Evolutionary conservation across 495 filamentous ascomycete genomes (phyloP), one percentile per base, ranked within the genome.

Genomic region (Elasticomyces elasticus): DNA sequence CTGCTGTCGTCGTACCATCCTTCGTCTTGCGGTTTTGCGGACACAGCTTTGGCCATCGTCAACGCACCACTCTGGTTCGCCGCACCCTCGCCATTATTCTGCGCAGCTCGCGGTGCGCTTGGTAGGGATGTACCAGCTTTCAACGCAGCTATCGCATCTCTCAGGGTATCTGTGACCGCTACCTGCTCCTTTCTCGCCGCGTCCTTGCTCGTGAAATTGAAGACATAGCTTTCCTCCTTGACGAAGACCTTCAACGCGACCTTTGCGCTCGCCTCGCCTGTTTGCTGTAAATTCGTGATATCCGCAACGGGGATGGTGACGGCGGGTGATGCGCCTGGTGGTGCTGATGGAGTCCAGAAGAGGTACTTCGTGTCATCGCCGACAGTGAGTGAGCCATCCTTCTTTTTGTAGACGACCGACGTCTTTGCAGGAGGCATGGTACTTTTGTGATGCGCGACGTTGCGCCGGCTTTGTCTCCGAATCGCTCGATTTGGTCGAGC

Each of bases 221-320:
- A 96, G 49, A 89, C 78, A 65, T 94, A 87, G 44, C 79, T 77
- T 37, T 85, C 79, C 1, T 83, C 69, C 59, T 85, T 81, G 48
- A 80, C 82, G 60, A 94, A 83, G 47, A 97, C 79, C 67, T 89
- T 92, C 38, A 95, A 76, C 77, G 94, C 92, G 43, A 94, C 89
- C 71, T 95, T 97, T 12, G 86, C 71, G 17, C 75, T 79, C 7
- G 72, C 81, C 41, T 83, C 86, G 0, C 90, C 89, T 0, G 92
- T 96, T 67, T 95, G 90, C 63, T 97, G 89, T 35, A 98, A 77
- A 72, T 97, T 95, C 22, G 82, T 87, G 62, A 97, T 92, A 50
- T 77, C 79, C 35, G 79, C 65, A 40, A 96, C 72, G n/a, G 78
- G 60, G 25, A 97, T 78, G 2, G 78, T 83, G 31, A 96, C 67